Percentiles rank a stretch among this genome's conserved stretches.
Evolutionary conservation across 192 early-diverging fungal genomes (phyloP).

Genomic region (Coemansia sp.): DNA sequence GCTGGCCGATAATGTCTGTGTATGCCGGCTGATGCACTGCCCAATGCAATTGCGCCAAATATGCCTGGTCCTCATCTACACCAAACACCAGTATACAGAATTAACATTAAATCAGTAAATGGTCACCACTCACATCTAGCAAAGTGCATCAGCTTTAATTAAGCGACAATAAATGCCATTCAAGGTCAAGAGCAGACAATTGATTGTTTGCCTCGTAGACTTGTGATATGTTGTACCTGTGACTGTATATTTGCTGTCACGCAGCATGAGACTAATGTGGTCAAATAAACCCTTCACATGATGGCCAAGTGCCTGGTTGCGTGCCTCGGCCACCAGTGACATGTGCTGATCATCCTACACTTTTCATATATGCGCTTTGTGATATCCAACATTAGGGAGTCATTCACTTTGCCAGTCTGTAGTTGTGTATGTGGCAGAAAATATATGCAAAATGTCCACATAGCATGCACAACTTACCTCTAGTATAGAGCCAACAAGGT

Average conservation of each 20-base stretch:
- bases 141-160: background rate
- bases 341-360: conserved; percentile 34
- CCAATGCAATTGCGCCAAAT: conserved; percentile 42
- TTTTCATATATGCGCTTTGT: background rate
- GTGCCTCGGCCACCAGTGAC: conserved; percentile 23
- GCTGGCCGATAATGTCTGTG: conserved; percentile 22
- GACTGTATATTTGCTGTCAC: background rate
- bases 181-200: too few species aligned
- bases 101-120: background rate
- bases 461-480: conserved; percentile 18
- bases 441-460: background rate
- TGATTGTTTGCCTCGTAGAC: too few species aligned
- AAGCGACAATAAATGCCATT: background rate
- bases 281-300: conserved; percentile 40
- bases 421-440: background rate
- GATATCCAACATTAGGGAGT: too few species aligned
- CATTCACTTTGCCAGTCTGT: background rate
- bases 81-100: background rate
- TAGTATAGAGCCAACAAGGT: conserved; percentile 19
- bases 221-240: conserved; percentile 1
- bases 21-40: conserved; percentile 33
- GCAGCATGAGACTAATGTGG: conserved; percentile 10
- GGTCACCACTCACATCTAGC: background rate
- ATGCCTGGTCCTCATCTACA: conserved; percentile 39
- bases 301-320: conserved; percentile 28